Evolutionary conservation across 768 basidiomycete genomes (phyloP), one percentile per base, ranked within the genome.

Genomic region (Russula virescens): DNA sequence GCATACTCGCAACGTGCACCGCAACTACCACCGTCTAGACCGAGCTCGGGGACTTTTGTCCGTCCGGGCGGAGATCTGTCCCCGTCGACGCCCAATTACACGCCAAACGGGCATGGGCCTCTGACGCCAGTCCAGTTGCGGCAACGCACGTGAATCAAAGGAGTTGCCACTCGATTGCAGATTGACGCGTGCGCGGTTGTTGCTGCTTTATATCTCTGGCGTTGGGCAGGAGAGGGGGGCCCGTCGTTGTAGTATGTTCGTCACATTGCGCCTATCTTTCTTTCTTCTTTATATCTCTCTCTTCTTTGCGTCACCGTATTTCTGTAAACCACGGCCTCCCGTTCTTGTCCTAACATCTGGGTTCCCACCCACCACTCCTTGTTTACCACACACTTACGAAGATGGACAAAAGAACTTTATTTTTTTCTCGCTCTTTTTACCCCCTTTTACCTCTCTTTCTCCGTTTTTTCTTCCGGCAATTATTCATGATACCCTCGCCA

Each of bases 401-500:
- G 57, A 63, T 53, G 58, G 63, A 55, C 58, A 34, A 55, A 55
- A 54, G 59, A 64, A 59, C 43, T 38, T 53, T 54, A 9, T 53
- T 57, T 28, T 19, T 35, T 31, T 35, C 16, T 23, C 58, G 5
- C 13, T 43, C 11, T 18, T 13, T 21, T 35, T 38, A 19, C 31
- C n/a, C 55, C 16, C 18, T 40, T 56, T 13, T 46, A 2, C 4
- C 35, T 31, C 25, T 26, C 35, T 31, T n/a, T 26, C n/a, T 26
- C 47, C 48, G 46, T 21, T 18, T 46, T 26, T 18, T 26, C 34
- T 52, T 54, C 60, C 58, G 65, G 64, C 64, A 67, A 67, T 66
- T 62, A 62, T 62, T 56, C 38, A 67, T 49, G 60, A 67, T 67
- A 67, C 66, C 66, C 66, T 66, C 64, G 52, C 65, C 61, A 64